These are phyloP conservation scores for Hypomyces perniciosus DNA, from an alignment of 2,329 filamentous ascomycete species.

Conservation along the genomic window DNA sequence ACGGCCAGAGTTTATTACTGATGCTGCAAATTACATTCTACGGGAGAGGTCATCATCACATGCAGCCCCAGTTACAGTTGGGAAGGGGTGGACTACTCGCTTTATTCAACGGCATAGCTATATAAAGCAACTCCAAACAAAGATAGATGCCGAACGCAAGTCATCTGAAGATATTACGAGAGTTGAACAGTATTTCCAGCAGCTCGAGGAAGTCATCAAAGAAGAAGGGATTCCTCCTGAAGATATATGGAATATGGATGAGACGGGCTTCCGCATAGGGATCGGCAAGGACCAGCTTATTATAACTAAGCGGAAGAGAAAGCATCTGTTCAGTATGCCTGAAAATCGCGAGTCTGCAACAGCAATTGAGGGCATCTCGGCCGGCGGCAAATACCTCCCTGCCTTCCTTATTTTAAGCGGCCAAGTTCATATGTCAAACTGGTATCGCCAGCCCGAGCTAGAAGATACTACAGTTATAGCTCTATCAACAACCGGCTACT, in stretches of 20 bases:
- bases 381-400: not conserved
- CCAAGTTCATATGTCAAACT: slow-evolving; percentile 1
- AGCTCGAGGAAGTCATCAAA: slow-evolving; percentile 3
- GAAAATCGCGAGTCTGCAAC: slow-evolving; percentile 9
- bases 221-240: slow-evolving; percentile 5
- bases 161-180: not conserved
- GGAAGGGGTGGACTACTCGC: slow-evolving; percentile 5
- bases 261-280: slow-evolving; percentile 13
- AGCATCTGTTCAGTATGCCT: not conserved
- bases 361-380: slow-evolving; percentile 11
- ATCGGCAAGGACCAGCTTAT: slow-evolving; percentile 5
- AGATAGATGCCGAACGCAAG: slow-evolving; percentile 6
- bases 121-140: slow-evolving; percentile 4
- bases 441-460: slow-evolving; percentile 8
- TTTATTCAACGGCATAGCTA: slow-evolving; percentile 11
- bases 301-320: slow-evolving; percentile 5
- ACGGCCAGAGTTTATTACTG: too few relatives aligned
- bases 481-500: slow-evolving; percentile 4
- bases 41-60: too few relatives aligned
- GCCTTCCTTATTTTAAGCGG: slow-evolving; percentile 8
- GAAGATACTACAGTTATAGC: slow-evolving; percentile 3
- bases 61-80: too few relatives aligned
- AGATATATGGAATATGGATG: slow-evolving; percentile 14
- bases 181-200: slow-evolving; percentile 5
- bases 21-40: too few relatives aligned